Conservation (phyloP, 495 filamentous ascomycete species). For the Xylaria grammica region DNA sequence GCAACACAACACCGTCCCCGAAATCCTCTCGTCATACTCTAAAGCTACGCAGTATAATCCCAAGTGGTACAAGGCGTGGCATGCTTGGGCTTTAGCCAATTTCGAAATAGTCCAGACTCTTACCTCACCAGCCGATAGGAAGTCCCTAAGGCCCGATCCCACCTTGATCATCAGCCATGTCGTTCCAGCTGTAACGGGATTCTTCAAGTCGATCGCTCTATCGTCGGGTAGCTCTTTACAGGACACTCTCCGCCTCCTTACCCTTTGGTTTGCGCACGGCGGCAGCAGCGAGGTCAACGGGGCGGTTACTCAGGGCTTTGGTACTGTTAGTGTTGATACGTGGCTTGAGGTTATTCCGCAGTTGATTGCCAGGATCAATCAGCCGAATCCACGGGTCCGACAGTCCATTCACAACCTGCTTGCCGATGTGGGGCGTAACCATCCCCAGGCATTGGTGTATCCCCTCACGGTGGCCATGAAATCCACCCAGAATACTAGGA, state of each 20-base stretch:
- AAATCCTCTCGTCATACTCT: conserved; percentile 83
- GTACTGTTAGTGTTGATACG: conserved; percentile 90
- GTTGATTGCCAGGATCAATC: conserved; percentile 95
- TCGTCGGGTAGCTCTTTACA: conserved; percentile 91
- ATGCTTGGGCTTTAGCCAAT: conserved; percentile 98
- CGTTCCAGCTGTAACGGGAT: conserved; percentile 90
- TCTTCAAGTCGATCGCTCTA: conserved; percentile 92
- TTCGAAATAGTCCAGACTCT: conserved; percentile 94
- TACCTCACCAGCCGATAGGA: conserved; percentile 63
- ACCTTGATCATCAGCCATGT: conserved; percentile 82
- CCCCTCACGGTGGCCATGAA: conserved; percentile 99
- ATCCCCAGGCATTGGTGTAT: conserved; percentile 98
- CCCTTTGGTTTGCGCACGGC: conserved; percentile 95
- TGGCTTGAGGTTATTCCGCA: conserved; percentile 99
- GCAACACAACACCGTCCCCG: conserved; percentile 74
- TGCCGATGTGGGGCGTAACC: conserved; percentile 86
- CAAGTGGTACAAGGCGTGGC: conserved; percentile 98
- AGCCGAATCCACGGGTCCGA: conserved; percentile 84
- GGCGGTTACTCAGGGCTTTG: conserved; percentile 86
- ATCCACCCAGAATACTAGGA: conserved; percentile 72
- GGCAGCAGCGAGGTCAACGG: conserved; percentile 84
- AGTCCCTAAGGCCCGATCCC: conserved; percentile 59
- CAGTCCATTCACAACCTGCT: conserved; percentile 89
- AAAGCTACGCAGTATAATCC: conserved; percentile 90
- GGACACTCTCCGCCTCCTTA: conserved; percentile 90